Conservation (phyloP, 495 filamentous ascomycete genomes). For the Hyaloscypha bicolor region DNA sequence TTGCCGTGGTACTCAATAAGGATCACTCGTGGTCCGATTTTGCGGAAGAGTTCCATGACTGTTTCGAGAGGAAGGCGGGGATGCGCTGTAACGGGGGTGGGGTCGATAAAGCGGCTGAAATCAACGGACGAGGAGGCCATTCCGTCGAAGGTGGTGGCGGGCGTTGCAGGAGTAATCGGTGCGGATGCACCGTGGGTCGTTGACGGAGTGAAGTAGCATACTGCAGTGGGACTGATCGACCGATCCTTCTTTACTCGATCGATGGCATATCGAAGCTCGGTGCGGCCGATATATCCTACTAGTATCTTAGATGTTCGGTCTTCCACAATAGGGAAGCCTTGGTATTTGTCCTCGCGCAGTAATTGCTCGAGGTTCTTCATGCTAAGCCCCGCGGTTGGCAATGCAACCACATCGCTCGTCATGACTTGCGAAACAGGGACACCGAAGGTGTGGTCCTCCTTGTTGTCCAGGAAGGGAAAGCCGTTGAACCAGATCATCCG, state of each 20-base stretch:
- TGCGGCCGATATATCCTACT: conserved; percentile 92
- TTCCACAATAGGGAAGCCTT: conserved; percentile 93
- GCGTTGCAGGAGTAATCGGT: conserved; percentile 31
- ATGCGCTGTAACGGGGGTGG: conserved; percentile 88
- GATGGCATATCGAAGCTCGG: conserved; percentile 91
- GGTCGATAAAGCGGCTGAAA: conserved; percentile 86
- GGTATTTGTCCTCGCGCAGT: conserved; percentile 78
- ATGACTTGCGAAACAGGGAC: conserved; percentile 93
- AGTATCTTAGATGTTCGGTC: conserved; percentile 69
- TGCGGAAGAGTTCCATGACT: conserved; percentile 98
- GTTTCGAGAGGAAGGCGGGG: conserved; percentile 92
- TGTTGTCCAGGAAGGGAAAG: conserved; percentile 96
- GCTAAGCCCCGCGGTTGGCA: conserved; percentile 75
- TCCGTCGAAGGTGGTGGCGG: conserved; percentile 57
- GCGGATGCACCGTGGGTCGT: conserved; percentile 45
- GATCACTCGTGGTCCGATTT: conserved; percentile 94
- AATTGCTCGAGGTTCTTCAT: conserved; percentile 74
- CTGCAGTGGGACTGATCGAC: conserved; percentile 59
- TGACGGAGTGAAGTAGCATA: conserved; percentile 78
- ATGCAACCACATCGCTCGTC: conserved; percentile 74
- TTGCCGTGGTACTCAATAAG: conserved; percentile 88
- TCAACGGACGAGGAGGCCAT: conserved; percentile 72
- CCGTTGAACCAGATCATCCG: conserved; percentile 99
- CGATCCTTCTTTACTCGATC: conserved; percentile 78
- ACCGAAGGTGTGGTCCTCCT: conserved; percentile 97